phyloP scores from a whole-genome alignment of 2,329 filamentous ascomycete species.

The Fusarium falciforme region DNA sequence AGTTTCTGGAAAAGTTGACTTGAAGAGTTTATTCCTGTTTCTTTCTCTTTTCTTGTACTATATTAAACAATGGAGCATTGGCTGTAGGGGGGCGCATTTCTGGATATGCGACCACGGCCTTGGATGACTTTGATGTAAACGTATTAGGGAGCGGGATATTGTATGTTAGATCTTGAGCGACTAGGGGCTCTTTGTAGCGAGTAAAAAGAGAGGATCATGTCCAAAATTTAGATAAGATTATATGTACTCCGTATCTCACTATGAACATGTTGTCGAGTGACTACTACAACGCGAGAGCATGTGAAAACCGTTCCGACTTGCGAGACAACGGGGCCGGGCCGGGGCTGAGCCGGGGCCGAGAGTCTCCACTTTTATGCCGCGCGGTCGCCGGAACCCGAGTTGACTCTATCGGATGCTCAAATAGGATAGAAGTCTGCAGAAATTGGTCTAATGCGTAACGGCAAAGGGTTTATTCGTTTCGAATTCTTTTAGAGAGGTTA shows the following conservation, averaged over 20 bases:
- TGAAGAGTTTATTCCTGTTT: constrained; percentile 11
- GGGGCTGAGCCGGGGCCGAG: background rate
- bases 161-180: background rate
- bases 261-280: background rate
- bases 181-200: background rate
- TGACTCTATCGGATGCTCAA: background rate
- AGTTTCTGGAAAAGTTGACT: constrained; percentile 28
- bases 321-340: background rate
- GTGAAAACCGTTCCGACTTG: background rate
- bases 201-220: background rate
- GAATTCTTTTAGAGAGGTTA: background rate
- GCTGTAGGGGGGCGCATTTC: constrained; percentile 18
- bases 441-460: background rate
- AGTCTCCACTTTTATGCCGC: background rate
- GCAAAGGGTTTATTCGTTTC: no score
- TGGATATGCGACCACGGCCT: constrained; percentile 34
- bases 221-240: background rate
- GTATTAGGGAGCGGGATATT: constrained; percentile 22
- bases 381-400: background rate
- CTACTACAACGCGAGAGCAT: background rate
- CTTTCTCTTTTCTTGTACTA: constrained; percentile 19
- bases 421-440: no score
- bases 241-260: background rate
- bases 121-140: constrained; percentile 40
- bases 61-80: constrained; percentile 30